Percentiles rank a stretch among this genome's conserved stretches.
phyloP scores from a whole-genome alignment of 2,329 filamentous ascomycete species.

The Penicillium sp. region DNA sequence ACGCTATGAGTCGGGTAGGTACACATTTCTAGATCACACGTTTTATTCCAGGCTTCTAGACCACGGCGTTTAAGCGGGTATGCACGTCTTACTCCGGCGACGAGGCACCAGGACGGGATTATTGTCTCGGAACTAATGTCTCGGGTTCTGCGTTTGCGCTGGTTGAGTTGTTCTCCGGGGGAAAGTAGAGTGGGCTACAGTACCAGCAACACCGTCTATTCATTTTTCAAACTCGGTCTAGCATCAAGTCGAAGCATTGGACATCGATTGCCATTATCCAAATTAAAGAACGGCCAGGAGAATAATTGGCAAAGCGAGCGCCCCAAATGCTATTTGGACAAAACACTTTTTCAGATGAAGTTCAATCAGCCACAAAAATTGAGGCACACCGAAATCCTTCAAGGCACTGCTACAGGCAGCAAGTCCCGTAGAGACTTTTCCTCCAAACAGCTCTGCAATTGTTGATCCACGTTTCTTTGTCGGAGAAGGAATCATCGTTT shows the following conservation, averaged over 20 bases:
- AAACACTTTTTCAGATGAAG: conserved; percentile 5
- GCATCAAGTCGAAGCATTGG: background rate
- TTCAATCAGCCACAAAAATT: conserved; percentile 1
- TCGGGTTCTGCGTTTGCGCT: background rate
- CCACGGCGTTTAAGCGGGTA: background rate
- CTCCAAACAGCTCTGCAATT: background rate
- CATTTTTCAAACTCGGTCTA: background rate
- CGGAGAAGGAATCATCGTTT: background rate
- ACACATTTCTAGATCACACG: background rate
- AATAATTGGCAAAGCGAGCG: background rate
- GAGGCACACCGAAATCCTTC: background rate
- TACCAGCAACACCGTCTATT: too few relatives aligned
- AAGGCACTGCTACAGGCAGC: background rate
- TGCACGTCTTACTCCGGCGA: background rate
- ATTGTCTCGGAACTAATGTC: background rate
- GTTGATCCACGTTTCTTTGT: background rate
- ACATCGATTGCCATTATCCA: background rate
- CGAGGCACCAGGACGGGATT: background rate
- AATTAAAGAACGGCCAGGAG: background rate
- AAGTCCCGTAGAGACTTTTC: background rate
- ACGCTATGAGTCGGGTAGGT: background rate
- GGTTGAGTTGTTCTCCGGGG: background rate
- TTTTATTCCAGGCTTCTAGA: background rate
- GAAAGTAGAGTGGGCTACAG: too few relatives aligned
- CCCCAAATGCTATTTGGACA: background rate